Conservation (phyloP, 2,329 filamentous ascomycete species). For the Didymella exigua region DNA sequence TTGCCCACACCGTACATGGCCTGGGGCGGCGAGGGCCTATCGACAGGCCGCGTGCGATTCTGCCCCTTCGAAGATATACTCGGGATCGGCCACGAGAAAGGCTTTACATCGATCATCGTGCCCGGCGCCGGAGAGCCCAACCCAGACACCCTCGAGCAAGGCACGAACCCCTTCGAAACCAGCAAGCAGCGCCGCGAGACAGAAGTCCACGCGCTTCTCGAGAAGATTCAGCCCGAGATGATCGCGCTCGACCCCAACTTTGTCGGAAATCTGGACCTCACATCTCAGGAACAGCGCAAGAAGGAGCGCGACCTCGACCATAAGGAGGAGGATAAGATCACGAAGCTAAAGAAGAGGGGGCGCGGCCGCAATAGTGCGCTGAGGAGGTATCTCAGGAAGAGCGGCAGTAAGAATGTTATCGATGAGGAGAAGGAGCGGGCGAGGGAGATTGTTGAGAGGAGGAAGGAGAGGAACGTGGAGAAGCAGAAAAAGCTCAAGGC, state of each 20-base stretch:
- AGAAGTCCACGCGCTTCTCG: slow-evolving; percentile 87
- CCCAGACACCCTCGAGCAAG: slow-evolving; percentile 85
- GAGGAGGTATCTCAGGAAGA: slow-evolving; percentile 88
- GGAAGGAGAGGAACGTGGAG: slow-evolving; percentile 61
- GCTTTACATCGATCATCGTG: slow-evolving; percentile 88
- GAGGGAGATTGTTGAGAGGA: slow-evolving; percentile 78
- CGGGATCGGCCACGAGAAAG: slow-evolving; percentile 80
- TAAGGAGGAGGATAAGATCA: slow-evolving; percentile 64
- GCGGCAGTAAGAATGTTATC: slow-evolving; percentile 89
- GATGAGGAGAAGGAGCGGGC: slow-evolving; percentile 91
- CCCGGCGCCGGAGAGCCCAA: slow-evolving; percentile 97
- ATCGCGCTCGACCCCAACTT: slow-evolving; percentile 93
- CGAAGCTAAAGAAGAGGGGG: slow-evolving; percentile 73
- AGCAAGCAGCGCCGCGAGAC: slow-evolving; percentile 88
- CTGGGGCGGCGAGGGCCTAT: slow-evolving; percentile 85
- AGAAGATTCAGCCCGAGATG: slow-evolving; percentile 96
- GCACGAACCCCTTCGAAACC: slow-evolving; percentile 87
- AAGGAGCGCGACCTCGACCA: slow-evolving; percentile 81
- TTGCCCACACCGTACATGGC: slow-evolving; percentile 89
- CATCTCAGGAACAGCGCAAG: slow-evolving; percentile 76
- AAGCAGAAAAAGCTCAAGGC: slow-evolving; percentile 60
- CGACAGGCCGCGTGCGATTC: slow-evolving; percentile 82
- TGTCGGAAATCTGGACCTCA: slow-evolving; percentile 83
- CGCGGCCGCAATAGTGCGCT: slow-evolving; percentile 89
- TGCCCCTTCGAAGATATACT: slow-evolving; percentile 95